A percentile compares a stretch with the other conserved stretches of the same genome.
Conservation (phyloP, 2,329 filamentous ascomycete species). For the Berkeleyomyces basicola region DNA sequence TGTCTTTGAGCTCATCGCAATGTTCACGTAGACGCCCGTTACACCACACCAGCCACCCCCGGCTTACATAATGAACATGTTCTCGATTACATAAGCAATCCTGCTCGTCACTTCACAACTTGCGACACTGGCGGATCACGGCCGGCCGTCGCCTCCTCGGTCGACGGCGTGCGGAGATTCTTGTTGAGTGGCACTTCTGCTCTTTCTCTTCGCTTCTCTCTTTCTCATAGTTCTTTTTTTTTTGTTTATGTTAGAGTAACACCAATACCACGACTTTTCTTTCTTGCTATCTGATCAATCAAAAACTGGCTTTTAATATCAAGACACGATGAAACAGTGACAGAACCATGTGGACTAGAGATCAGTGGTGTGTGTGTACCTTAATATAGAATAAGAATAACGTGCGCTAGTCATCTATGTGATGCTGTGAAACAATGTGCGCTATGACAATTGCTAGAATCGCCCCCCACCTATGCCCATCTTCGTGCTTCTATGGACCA, state of each 20-base stretch:
- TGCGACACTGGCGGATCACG: neutral
- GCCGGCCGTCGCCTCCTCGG: neutral
- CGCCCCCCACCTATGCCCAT: no score
- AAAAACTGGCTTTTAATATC: no score
- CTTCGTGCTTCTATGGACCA: neutral
- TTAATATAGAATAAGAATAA: neutral
- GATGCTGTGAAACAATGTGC: no score
- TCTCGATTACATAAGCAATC: neutral
- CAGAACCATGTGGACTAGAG: no score
- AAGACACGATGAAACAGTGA: neutral
- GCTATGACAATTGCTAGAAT: no score
- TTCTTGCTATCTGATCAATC: neutral
- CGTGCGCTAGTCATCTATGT: neutral
- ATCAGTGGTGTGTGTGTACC: neutral
- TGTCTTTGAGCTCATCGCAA: conserved; percentile 37
- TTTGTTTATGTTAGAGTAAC: conserved; percentile 6
- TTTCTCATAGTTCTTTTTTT: neutral
- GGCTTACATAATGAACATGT: neutral
- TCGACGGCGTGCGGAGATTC: neutral
- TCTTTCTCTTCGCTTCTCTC: conserved; percentile 14
- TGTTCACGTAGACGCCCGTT: neutral
- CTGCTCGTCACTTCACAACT: neutral
- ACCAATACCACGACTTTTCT: conserved; percentile 1
- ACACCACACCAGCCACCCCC: no score
- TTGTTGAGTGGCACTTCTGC: neutral